Evolutionary conservation across 352 stramenopile genomes (phyloP), one percentile per base, ranked within the genome.

Genomic region (Pelagophyceae sp.): DNA sequence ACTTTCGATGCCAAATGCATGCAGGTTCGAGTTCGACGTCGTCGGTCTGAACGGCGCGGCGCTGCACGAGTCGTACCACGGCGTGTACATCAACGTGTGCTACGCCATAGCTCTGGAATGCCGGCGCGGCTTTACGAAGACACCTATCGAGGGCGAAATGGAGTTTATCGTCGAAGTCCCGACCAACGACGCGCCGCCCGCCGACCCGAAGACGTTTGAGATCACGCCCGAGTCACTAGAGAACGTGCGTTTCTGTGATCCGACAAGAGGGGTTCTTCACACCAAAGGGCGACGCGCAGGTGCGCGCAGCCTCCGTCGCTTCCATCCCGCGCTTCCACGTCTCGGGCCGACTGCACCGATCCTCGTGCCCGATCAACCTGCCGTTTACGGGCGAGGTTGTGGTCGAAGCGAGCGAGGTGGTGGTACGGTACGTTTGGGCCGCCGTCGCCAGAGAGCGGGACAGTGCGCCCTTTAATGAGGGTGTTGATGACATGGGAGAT

Each of bases 131-230:
- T 86, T 94, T 50, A 91, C 95, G 86, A 90, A 89, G 63, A 91
- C 87, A 32, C 89, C 84, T 17, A 72, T 95, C 35, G 45, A 50
- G 11, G 27, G 69, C n/a, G 51, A 85, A 31, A 15, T 77, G 29
- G 91, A 96, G 83, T 94, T 96, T 76, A 91, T 96, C 72, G 90
- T 96, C 35, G 89, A 96, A 87, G 88, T 93, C 11, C 90, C 91
- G 37, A 84, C 90, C 27, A 79, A 65, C 32, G 83, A 92, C 50
- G 83, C 89, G 25, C 75, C 93, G 60, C 79, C 82, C 0, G 86
- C 93, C 32, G 85, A 83, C 2, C 89, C 88, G 11, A 80, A 90
- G 40, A 82, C 88, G 72, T 96, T 96, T 74, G 83, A 80, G 31
- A 90, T 96, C 76, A 93, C 87, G 6, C 90, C 91, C 0, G 88